Conservation (phyloP, 2,329 filamentous ascomycete species). For the Aspergillus sp. region DNA sequence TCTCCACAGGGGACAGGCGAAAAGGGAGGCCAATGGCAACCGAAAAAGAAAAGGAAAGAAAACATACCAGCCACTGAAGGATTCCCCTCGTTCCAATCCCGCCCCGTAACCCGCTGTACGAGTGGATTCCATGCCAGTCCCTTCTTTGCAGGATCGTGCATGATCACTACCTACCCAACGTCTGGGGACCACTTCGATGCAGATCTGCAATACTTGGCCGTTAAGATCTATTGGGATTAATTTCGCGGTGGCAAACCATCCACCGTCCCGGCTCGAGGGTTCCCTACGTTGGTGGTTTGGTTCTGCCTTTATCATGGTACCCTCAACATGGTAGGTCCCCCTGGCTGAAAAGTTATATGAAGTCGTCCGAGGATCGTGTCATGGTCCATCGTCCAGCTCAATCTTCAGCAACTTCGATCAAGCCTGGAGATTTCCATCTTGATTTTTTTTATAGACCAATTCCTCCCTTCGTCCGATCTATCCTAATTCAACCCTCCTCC, state of each 20-base stretch:
- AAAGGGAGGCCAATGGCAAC: background rate
- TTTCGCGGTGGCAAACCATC: constrained; percentile 14
- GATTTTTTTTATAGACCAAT: background rate
- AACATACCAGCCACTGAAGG: background rate
- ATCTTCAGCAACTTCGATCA: background rate
- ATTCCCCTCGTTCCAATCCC: background rate
- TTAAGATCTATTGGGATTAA: constrained; percentile 11
- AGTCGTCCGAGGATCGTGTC: background rate
- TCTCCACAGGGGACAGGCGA: constrained; percentile 1
- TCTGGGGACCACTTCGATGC: constrained; percentile 3
- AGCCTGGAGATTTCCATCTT: background rate
- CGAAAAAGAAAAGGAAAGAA: constrained; percentile 1
- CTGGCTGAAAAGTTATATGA: background rate
- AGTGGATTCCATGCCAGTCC: background rate
- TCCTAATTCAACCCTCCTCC: no score
- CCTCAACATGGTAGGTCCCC: background rate
- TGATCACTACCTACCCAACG: constrained; percentile 6
- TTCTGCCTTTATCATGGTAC: background rate
- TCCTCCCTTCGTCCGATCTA: no score
- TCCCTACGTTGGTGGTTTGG: background rate
- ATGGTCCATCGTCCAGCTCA: background rate
- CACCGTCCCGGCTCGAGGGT: background rate
- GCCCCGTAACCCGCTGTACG: background rate
- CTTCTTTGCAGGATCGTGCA: constrained; percentile 14
- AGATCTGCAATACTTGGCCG: constrained; percentile 6